A percentile compares a stretch with the other conserved stretches of the same genome.
Evolutionary conservation across 1,284 basidiomycete genomes (phyloP).

Genomic region (Cryptococcus amylolentus): DNA sequence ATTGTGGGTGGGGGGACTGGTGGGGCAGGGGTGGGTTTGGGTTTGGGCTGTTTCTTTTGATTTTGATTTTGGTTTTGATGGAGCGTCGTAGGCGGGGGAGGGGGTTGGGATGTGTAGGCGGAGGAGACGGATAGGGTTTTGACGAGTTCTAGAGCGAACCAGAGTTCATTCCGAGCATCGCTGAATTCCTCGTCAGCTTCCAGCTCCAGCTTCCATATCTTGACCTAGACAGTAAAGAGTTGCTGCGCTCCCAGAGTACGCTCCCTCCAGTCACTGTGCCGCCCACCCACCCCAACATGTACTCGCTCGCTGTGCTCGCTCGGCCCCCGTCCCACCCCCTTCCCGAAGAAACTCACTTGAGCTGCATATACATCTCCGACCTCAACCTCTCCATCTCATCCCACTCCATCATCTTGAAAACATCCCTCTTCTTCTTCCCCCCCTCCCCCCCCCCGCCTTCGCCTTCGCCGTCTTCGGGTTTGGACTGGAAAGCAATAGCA

Average conservation of each 20-base stretch:
- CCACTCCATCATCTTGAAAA: conserved; percentile 24
- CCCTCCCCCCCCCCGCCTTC: neutral
- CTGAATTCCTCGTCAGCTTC: conserved; percentile 12
- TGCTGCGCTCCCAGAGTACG: neutral
- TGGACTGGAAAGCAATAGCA: conserved; percentile 14
- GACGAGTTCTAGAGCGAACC: conserved; percentile 41
- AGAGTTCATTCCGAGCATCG: conserved; percentile 44
- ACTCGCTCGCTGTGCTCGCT: too few relatives aligned
- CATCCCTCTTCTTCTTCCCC: conserved; percentile 13
- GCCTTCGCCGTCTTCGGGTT: neutral
- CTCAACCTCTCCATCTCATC: conserved; percentile 43
- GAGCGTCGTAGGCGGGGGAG: conserved; percentile 19
- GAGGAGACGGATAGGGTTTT: conserved; percentile 33
- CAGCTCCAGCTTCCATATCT: neutral
- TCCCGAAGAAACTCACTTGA: conserved; percentile 29
- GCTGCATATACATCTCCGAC: conserved; percentile 26
- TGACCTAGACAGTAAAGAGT: too few relatives aligned
- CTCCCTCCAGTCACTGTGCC: too few relatives aligned
- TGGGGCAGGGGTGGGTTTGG: conserved; percentile 5
- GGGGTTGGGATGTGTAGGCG: conserved; percentile 27
- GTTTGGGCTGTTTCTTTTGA: neutral
- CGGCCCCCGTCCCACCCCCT: too few relatives aligned
- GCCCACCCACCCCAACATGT: too few relatives aligned
- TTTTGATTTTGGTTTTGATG: neutral
- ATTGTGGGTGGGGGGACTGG: neutral